phyloP scores from a whole-genome alignment of 2,329 filamentous ascomycete species.

The Trichoderma sp. region DNA sequence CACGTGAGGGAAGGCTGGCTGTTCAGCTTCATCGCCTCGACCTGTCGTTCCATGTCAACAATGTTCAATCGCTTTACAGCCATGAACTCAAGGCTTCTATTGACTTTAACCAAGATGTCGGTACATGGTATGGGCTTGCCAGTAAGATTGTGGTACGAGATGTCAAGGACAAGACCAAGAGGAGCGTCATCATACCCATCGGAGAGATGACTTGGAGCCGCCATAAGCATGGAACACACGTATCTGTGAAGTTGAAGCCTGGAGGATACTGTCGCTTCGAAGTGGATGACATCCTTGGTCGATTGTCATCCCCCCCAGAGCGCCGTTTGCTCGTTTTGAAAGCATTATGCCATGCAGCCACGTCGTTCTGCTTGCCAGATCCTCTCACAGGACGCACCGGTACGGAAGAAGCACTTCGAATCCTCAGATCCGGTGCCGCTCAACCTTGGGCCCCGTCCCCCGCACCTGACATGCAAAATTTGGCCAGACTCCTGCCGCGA shows the following conservation, averaged over 20 bases:
- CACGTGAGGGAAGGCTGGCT: background rate
- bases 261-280: slow-evolving; percentile 42
- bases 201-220: slow-evolving; percentile 42
- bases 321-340: slow-evolving; percentile 58
- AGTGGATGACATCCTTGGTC: slow-evolving; percentile 57
- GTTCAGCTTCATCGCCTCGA: slow-evolving; percentile 26
- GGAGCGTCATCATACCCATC: slow-evolving; percentile 58
- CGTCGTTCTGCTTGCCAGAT: slow-evolving; percentile 61
- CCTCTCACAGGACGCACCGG: slow-evolving; percentile 61
- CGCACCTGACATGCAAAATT: slow-evolving; percentile 21
- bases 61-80: slow-evolving; percentile 47
- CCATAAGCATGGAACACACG: slow-evolving; percentile 43
- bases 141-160: slow-evolving; percentile 61
- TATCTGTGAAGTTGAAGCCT: slow-evolving; percentile 33
- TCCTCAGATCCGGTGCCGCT: slow-evolving; percentile 52
- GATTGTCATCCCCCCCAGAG: slow-evolving; percentile 60
- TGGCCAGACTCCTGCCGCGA: slow-evolving; percentile 33
- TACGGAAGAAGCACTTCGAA: slow-evolving; percentile 59
- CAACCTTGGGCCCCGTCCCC: slow-evolving; percentile 51
- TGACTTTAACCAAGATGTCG: slow-evolving; percentile 59
- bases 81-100: slow-evolving; percentile 54
- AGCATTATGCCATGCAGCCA: slow-evolving; percentile 61
- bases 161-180: slow-evolving; percentile 42
- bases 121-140: slow-evolving; percentile 60
- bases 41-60: slow-evolving; percentile 38